These are phyloP conservation scores for Lasiosphaeris hirsuta DNA, from an alignment of 495 filamentous ascomycete species.

Conservation along the genomic window DNA sequence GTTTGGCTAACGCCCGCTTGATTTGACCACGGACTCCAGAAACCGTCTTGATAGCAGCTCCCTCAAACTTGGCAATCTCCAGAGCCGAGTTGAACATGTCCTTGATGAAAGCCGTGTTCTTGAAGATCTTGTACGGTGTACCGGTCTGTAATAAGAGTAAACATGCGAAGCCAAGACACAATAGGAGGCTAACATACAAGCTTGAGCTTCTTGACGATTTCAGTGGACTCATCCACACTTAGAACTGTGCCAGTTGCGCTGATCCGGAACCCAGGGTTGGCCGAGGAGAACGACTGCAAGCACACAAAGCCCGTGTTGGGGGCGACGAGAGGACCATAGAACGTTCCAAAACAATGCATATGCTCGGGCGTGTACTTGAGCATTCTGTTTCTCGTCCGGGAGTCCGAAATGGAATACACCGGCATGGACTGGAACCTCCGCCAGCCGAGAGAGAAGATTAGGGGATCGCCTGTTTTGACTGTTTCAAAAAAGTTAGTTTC, in stretches of 20 bases:
- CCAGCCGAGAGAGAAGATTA: conserved; percentile 98
- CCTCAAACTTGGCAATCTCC: conserved; percentile 97
- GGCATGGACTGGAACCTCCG: conserved; percentile 88
- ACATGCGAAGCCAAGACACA: neutral
- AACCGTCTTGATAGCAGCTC: conserved; percentile 89
- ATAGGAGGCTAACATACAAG: conserved; percentile 39
- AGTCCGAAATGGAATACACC: conserved; percentile 92
- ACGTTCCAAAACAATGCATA: conserved; percentile 95
- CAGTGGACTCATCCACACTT: conserved; percentile 86
- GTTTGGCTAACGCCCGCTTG: conserved; percentile 85
- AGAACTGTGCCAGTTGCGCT: conserved; percentile 91
- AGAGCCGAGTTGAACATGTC: conserved; percentile 93
- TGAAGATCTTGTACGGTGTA: conserved; percentile 93
- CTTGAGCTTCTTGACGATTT: conserved; percentile 99
- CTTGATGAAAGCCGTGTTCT: conserved; percentile 97
- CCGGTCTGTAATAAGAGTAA: conserved; percentile 24
- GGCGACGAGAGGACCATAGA: conserved; percentile 90
- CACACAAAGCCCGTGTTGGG: conserved; percentile 95
- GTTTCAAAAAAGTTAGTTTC: neutral
- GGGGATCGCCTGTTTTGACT: conserved; percentile 91
- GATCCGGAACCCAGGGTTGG: conserved; percentile 87
- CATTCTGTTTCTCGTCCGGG: conserved; percentile 90
- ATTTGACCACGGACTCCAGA: conserved; percentile 95
- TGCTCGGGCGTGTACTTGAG: conserved; percentile 84
- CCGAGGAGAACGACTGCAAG: conserved; percentile 85